Conservation (phyloP, 768 basidiomycete genomes). For the Trametes cingulata region DNA sequence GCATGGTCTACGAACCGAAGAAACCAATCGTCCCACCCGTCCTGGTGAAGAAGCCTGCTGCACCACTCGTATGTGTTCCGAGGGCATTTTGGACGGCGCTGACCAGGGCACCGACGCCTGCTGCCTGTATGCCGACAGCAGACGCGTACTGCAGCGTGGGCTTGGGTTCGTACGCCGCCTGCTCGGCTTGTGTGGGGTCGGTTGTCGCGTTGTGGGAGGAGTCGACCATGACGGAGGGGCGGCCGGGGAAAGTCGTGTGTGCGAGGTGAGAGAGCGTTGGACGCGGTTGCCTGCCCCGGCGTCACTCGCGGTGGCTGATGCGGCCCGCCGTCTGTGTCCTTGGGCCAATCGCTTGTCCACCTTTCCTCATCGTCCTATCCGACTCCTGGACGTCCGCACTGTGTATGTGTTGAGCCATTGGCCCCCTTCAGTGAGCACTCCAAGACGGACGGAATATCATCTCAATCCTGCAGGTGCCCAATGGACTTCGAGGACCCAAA, state of each 20-base stretch:
- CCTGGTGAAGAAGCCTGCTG: slow-evolving; percentile 82
- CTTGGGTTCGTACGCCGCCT: slow-evolving; percentile 46
- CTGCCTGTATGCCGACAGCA: slow-evolving; percentile 61
- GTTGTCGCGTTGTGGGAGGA: slow-evolving; percentile 18
- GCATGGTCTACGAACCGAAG: slow-evolving; percentile 63
- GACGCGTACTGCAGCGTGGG: slow-evolving; percentile 57
- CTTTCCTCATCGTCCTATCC: slow-evolving; percentile 10
- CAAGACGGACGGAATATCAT: no score
- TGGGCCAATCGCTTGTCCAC: slow-evolving; percentile 14
- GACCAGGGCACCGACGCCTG: slow-evolving; percentile 64
- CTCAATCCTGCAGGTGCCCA: no score
- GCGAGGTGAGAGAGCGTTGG: slow-evolving; percentile 14
- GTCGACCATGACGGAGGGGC: slow-evolving; percentile 26
- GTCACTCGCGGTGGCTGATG: slow-evolving; percentile 15
- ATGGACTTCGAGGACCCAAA: not conserved
- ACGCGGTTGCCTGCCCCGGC: slow-evolving; percentile 18
- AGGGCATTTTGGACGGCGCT: slow-evolving; percentile 81
- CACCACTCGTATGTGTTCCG: slow-evolving; percentile 73
- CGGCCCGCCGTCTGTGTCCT: slow-evolving; percentile 6
- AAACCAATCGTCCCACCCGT: slow-evolving; percentile 89
- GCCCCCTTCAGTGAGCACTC: no score
- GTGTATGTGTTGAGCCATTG: not conserved
- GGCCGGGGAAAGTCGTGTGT: slow-evolving; percentile 21
- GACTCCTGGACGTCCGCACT: not conserved
- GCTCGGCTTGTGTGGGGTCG: slow-evolving; percentile 7